A percentile compares a stretch with the other conserved stretches of the same genome.
phyloP scores from a whole-genome alignment of 768 basidiomycete species.

The Termitomyces heimii region DNA sequence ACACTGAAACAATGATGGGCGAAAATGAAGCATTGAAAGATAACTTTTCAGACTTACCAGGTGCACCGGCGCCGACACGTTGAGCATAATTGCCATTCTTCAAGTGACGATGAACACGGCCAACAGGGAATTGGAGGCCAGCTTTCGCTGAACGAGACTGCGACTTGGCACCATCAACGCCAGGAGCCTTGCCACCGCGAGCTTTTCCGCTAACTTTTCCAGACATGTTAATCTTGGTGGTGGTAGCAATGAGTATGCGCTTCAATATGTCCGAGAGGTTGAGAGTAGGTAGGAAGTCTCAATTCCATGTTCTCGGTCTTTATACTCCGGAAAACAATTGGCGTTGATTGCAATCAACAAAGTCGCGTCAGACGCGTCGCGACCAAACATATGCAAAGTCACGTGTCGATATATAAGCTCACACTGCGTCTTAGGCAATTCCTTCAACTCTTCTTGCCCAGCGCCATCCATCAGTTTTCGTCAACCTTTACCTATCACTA shows the following conservation, averaged over 20 bases:
- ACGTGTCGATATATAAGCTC: conserved; percentile 29
- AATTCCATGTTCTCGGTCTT: conserved; percentile 13
- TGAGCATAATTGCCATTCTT: conserved; percentile 77
- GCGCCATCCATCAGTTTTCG: conserved; percentile 14
- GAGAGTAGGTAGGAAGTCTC: neutral
- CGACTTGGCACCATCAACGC: conserved; percentile 35
- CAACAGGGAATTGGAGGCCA: conserved; percentile 71
- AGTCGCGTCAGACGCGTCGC: conserved; percentile 35
- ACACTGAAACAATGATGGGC: conserved; percentile 37
- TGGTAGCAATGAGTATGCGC: conserved; percentile 1
- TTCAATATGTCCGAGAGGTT: conserved; percentile 6
- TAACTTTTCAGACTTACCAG: conserved; percentile 33
- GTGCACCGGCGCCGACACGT: conserved; percentile 75
- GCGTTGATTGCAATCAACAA: conserved; percentile 18
- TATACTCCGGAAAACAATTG: conserved; percentile 17
- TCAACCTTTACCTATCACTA: conserved; percentile 13
- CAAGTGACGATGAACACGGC: conserved; percentile 75
- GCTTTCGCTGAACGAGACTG: conserved; percentile 61
- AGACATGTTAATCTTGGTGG: conserved; percentile 22
- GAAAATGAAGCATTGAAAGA: neutral
- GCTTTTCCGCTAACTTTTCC: conserved; percentile 28
- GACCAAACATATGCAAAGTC: conserved; percentile 29
- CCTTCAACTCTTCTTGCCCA: conserved; percentile 15
- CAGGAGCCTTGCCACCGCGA: conserved; percentile 31
- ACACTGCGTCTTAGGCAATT: conserved; percentile 10